Conservation (phyloP, 805 yeast genomes). For the Saccharomycopsis sp. region DNA sequence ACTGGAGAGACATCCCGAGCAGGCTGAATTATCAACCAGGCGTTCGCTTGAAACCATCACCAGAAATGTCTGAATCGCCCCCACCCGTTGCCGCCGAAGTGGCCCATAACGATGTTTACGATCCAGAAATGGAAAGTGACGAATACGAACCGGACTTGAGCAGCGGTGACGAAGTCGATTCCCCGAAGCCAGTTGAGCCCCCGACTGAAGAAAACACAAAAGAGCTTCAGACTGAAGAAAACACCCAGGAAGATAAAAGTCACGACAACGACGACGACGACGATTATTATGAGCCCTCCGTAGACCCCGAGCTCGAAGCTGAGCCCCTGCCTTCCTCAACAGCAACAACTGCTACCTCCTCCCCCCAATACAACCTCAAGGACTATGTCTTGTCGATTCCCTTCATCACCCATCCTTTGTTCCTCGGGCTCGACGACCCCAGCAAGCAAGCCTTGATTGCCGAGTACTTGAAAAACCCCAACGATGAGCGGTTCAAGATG, state of each 20-base stretch:
- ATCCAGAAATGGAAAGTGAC: conserved; percentile 6
- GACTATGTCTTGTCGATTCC: conserved; percentile 25
- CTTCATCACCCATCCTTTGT: conserved; percentile 29
- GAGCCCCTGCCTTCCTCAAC: conserved; percentile 16
- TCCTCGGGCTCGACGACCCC: conserved; percentile 28
- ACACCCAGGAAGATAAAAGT: not conserved
- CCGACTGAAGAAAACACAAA: not conserved
- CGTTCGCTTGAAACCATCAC: too few relatives aligned
- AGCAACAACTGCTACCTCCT: conserved; percentile 19
- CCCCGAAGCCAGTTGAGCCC: not conserved
- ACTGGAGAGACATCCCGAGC: too few relatives aligned
- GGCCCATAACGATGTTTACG: too few relatives aligned
- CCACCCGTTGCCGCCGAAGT: too few relatives aligned
- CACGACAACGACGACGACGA: too few relatives aligned
- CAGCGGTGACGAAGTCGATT: not conserved
- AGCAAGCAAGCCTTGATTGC: conserved; percentile 30
- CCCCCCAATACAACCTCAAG: conserved; percentile 24
- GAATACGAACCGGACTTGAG: conserved; percentile 4
- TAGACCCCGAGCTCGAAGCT: conserved; percentile 7
- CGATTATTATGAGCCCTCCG: too few relatives aligned
- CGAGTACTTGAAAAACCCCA: conserved; percentile 28
- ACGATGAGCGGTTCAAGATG: conserved; percentile 23
- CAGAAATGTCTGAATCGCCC: too few relatives aligned
- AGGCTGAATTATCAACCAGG: too few relatives aligned
- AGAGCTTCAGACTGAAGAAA: not conserved